Base-by-base conservation (phyloP, 768 basidiomycete genomes). In the Infundibulicybe gibba region DNA sequence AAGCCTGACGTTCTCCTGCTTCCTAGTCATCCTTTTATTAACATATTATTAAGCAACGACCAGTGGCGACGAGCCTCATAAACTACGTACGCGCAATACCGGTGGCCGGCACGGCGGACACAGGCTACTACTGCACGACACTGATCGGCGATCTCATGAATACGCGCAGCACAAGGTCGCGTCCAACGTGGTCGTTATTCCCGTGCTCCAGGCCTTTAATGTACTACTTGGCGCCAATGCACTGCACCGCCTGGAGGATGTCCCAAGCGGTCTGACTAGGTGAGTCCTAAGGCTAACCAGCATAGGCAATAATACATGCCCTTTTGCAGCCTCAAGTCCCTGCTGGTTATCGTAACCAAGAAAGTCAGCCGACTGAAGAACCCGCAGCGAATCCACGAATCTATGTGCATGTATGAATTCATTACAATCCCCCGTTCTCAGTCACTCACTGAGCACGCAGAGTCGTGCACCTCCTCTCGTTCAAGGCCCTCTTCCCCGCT, bases 101-200 rank as follows among this genome's bases (percentile, higher is more conserved):
- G 0, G 52, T 77, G 33, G 51, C 59, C 3, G 53, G 56, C 16
- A 54, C 51, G 16, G 48, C 54, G 15, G 54, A 49, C 15, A 54
- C 47, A 49, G 62, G 53, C 21, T 86, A 83, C 56, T 71, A 69
- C 54, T 67, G 84, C 32, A 55, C 69, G 9, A 59, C 63, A n/a
- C 68, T 93, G 11, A 67, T 79, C 13, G 61, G 66, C 6, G 84
- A 90, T 59, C 74, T 94, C 32, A 50, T 83, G 60, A 61, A 4
- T 72, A 80, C 48, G 81, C 75, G 0, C 74, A 75, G 48, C 55
- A 68, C 31, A 80, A 85, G 51, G 54, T 81, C 32, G 63, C 70
- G 11, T 75, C 77, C 8, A 97, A 97, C 58, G 67, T 75, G 9
- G 68, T 90, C 21, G 83, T 95, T 34, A 72, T 97, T n/a, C 94